A percentile compares a stretch with the other conserved stretches of the same genome.
Conservation (phyloP, 2,329 filamentous ascomycete species). For the Fusarium miscanthi region DNA sequence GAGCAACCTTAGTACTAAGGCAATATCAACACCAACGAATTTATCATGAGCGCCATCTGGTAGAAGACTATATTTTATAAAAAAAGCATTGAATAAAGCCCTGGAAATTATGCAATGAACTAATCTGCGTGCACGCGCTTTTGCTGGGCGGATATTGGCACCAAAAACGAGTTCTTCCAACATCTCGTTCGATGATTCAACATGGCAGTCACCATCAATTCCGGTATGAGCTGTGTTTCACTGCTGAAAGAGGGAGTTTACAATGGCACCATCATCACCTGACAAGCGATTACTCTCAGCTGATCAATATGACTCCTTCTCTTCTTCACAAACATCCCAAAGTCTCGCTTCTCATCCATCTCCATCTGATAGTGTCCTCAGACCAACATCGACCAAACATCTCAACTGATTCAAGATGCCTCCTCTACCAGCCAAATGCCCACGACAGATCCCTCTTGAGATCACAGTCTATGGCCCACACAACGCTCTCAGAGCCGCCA, state of each 20-base stretch:
- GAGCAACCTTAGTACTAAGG: not conserved
- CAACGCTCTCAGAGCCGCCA: slow-evolving; percentile 54
- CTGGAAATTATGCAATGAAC: not conserved
- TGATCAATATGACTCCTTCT: not conserved
- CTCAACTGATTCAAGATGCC: slow-evolving; percentile 13
- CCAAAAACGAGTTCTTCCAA: not conserved
- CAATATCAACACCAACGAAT: slow-evolving; percentile 7
- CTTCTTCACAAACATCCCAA: not conserved
- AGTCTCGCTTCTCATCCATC: not conserved
- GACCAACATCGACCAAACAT: not conserved
- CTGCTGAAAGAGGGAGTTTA: not conserved
- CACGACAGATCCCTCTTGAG: slow-evolving; percentile 56
- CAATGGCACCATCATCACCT: slow-evolving; percentile 4
- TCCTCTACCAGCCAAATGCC: not conserved
- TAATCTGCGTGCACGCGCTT: not conserved
- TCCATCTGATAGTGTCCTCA: not conserved
- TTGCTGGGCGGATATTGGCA: not conserved
- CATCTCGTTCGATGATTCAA: not conserved
- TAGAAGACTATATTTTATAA: not conserved
- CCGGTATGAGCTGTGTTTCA: not conserved
- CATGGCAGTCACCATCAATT: slow-evolving; percentile 8
- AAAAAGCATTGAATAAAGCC: not conserved
- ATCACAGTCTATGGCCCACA: slow-evolving; percentile 64
- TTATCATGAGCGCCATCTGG: not conserved
- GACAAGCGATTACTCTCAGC: not conserved